Evolutionary conservation across 139 green algal species (phyloP).

Genomic region (Diplosphaera chodatii): DNA sequence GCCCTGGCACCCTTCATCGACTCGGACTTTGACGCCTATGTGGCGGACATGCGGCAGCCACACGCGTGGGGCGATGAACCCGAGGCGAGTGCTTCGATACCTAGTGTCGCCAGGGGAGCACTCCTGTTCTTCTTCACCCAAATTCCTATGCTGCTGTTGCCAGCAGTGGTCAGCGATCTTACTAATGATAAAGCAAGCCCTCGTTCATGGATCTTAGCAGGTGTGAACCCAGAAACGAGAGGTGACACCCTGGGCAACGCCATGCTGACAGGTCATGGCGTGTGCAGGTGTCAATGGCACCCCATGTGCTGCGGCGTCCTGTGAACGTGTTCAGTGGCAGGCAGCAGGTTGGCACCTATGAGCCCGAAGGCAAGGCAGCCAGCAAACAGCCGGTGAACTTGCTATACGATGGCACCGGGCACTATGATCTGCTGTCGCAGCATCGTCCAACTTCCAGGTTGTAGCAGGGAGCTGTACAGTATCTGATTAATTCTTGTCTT

Average conservation of each 20-base stretch:
- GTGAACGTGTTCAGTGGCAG: not conserved
- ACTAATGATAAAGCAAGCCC: no score
- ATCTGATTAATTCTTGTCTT: no score
- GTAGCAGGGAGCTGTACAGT: not conserved
- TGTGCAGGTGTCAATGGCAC: constrained; percentile 13
- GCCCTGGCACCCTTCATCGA: constrained; percentile 21
- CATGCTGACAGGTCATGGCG: no score
- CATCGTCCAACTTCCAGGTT: not conserved
- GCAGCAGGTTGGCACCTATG: not conserved
- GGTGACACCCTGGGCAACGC: no score
- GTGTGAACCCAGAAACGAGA: no score
- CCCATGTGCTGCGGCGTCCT: constrained; percentile 7
- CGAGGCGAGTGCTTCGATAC: no score
- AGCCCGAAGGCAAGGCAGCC: not conserved
- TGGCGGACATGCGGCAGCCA: constrained; percentile 11
- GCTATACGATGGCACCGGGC: constrained; percentile 9
- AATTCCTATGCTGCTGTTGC: no score
- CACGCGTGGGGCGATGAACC: constrained; percentile 25
- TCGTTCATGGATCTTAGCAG: no score
- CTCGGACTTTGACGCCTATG: constrained; percentile 17
- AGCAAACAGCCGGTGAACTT: not conserved
- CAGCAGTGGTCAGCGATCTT: no score
- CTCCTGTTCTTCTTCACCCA: no score
- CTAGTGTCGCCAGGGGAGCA: no score
- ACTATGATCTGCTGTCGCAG: constrained; percentile 9